phyloP scores from a whole-genome alignment of 1,284 basidiomycete species.

The Cutaneotrichosporon sp. region DNA sequence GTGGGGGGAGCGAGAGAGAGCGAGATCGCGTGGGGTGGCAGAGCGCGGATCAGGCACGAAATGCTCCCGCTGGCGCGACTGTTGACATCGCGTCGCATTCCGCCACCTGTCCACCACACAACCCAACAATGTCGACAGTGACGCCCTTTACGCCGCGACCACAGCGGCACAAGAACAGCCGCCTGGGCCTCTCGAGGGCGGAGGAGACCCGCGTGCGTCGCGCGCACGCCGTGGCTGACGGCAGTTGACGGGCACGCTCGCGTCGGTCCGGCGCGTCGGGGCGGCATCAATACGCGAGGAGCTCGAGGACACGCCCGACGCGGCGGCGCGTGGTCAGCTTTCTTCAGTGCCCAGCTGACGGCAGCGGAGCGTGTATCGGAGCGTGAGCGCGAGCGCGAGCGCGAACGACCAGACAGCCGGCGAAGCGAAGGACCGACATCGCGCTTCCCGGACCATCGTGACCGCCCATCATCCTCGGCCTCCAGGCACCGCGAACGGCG shows the following conservation, averaged over 20 bases:
- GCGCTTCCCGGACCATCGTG: neutral
- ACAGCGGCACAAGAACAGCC: constrained; percentile 4
- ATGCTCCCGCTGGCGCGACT: neutral
- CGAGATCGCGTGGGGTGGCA: neutral
- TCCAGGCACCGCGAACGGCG: neutral
- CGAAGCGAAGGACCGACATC: neutral
- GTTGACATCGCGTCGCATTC: neutral
- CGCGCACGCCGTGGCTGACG: neutral
- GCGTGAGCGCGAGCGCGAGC: constrained; percentile 8
- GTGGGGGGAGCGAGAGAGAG: neutral
- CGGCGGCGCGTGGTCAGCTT: neutral
- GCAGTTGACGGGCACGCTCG: constrained; percentile 14
- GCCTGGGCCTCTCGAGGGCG: constrained; percentile 1
- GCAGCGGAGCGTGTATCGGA: neutral
- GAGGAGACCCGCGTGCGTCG: constrained; percentile 9
- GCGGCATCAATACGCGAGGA: constrained; percentile 9
- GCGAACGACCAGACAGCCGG: constrained; percentile 8
- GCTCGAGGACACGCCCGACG: constrained; percentile 11
- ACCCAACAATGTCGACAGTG: neutral
- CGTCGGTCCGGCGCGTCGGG: constrained; percentile 9
- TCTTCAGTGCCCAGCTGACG: neutral
- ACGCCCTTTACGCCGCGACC: constrained; percentile 13
- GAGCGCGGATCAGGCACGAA: neutral
- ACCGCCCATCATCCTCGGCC: constrained; percentile 6
- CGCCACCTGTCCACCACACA: neutral